Percentiles rank a stretch among this genome's conserved stretches.
These are phyloP conservation scores for Colletotrichum navitas DNA, from an alignment of 2,329 filamentous ascomycete genomes.

Conservation along the genomic window DNA sequence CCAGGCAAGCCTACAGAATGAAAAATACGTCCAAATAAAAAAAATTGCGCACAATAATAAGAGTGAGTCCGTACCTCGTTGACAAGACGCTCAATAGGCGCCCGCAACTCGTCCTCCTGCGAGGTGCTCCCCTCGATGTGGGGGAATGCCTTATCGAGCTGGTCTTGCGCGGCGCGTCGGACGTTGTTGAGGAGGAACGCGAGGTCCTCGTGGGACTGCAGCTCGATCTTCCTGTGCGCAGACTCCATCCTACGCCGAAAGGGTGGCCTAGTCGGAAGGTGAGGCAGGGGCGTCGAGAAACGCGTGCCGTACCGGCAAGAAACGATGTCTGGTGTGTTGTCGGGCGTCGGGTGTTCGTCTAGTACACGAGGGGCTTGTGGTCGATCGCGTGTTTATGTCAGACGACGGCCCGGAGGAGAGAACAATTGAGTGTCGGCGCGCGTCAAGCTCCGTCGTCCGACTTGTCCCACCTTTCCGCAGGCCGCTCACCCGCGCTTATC, in stretches of 20 bases:
- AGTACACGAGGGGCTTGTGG: neutral
- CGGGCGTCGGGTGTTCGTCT: neutral
- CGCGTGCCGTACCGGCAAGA: neutral
- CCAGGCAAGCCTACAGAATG: neutral
- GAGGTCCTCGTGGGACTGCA: constrained; percentile 81
- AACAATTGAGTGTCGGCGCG: neutral
- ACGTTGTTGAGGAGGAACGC: constrained; percentile 78
- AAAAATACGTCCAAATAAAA: neutral
- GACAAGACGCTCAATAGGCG: constrained; percentile 70
- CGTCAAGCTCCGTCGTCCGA: constrained; percentile 14
- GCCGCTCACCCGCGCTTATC: neutral
- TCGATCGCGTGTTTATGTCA: neutral
- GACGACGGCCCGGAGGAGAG: neutral
- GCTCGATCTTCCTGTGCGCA: constrained; percentile 80
- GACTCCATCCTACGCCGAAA: constrained; percentile 49
- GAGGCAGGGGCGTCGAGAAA: no score
- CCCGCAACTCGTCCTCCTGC: constrained; percentile 67
- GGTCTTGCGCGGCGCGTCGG: constrained; percentile 74
- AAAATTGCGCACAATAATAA: neutral
- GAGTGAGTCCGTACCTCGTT: constrained; percentile 60
- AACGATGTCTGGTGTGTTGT: neutral
- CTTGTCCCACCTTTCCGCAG: constrained; percentile 1
- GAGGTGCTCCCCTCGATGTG: constrained; percentile 61
- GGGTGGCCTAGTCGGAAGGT: neutral
- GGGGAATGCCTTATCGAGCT: constrained; percentile 77